Evolutionary conservation across 2,329 filamentous ascomycete genomes (phyloP).

Genomic region (Hymenoscyphus fructigenus): DNA sequence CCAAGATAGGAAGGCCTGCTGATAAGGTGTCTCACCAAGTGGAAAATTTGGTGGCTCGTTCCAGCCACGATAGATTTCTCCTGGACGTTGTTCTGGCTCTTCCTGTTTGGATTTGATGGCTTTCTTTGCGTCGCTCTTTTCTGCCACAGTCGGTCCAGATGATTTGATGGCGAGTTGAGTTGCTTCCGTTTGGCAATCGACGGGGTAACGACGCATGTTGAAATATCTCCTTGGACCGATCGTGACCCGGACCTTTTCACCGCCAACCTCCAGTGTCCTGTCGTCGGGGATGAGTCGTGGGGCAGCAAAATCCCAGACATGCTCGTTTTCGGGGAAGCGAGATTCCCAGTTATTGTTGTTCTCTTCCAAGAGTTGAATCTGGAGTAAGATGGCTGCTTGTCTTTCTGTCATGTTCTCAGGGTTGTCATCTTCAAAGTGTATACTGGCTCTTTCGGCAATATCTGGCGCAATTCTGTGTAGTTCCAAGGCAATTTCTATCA

Average conservation of each 20-base stretch:
- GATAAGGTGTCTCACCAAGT: constrained; percentile 34
- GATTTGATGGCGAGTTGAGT: constrained; percentile 18
- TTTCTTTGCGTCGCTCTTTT: constrained; percentile 11
- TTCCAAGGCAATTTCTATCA: constrained; percentile 22
- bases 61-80: constrained; percentile 15
- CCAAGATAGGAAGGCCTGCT: constrained; percentile 27
- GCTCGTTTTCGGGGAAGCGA: constrained; percentile 29
- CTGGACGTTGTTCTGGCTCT: constrained; percentile 4
- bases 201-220: constrained; percentile 26
- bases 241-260: constrained; percentile 2
- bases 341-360: constrained; percentile 33
- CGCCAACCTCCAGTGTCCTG: background rate
- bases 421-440: background rate
- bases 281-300: constrained; percentile 9
- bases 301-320: constrained; percentile 32
- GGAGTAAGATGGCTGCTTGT: constrained; percentile 25
- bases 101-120: background rate
- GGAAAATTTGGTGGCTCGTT: constrained; percentile 26
- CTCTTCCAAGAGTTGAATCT: constrained; percentile 33
- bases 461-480: constrained; percentile 25
- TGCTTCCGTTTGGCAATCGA: constrained; percentile 22
- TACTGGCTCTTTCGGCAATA: constrained; percentile 20
- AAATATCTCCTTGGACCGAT: constrained; percentile 24
- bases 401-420: constrained; percentile 9
- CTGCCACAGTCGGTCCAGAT: constrained; percentile 19